Percentiles rank a stretch among this genome's conserved stretches.
Evolutionary conservation across 208 protist genomes (phyloP).

Genomic region (Crithidia sp.): DNA sequence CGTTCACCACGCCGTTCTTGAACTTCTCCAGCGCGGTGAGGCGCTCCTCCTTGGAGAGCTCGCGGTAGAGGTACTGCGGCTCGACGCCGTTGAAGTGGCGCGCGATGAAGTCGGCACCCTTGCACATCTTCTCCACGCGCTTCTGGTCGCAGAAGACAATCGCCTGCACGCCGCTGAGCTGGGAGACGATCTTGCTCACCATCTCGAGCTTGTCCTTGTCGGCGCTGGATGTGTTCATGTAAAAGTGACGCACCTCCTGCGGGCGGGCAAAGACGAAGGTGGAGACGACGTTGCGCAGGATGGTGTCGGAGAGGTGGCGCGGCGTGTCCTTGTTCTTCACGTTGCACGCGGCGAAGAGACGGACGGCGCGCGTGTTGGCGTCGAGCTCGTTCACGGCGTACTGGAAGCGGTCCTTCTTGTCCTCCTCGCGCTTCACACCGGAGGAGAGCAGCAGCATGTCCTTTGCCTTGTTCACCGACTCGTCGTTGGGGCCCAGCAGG

Average conservation of each 20-base stretch:
- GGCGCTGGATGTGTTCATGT: conserved; percentile 50
- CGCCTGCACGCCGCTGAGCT: conserved; percentile 90
- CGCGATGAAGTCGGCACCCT: conserved; percentile 54
- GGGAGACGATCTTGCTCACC: conserved; percentile 80
- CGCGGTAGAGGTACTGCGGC: conserved; percentile 82
- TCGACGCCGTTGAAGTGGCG: conserved; percentile 82
- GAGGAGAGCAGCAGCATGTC: conserved; percentile 59
- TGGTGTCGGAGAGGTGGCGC: conserved; percentile 70
- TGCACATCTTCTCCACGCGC: conserved; percentile 83
- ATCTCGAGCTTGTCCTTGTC: conserved; percentile 87
- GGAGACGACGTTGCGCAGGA: conserved; percentile 76
- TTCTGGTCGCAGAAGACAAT: conserved; percentile 89
- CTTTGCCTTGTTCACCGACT: conserved; percentile 66
- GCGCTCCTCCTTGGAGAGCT: conserved; percentile 78
- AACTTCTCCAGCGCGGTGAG: conserved; percentile 79
- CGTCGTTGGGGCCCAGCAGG: conserved; percentile 64
- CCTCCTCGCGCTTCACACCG: conserved; percentile 67
- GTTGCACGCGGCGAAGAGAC: conserved; percentile 81
- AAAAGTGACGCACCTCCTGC: conserved; percentile 86
- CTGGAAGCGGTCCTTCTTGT: conserved; percentile 81
- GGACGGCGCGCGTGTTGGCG: conserved; percentile 68
- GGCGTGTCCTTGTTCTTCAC: conserved; percentile 72
- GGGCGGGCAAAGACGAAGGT: conserved; percentile 85
- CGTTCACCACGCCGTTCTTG: conserved; percentile 84
- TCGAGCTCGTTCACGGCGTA: conserved; percentile 88